phyloP scores from a whole-genome alignment of 176 grass and related monocot species.

The Elymus sibiricus region DNA sequence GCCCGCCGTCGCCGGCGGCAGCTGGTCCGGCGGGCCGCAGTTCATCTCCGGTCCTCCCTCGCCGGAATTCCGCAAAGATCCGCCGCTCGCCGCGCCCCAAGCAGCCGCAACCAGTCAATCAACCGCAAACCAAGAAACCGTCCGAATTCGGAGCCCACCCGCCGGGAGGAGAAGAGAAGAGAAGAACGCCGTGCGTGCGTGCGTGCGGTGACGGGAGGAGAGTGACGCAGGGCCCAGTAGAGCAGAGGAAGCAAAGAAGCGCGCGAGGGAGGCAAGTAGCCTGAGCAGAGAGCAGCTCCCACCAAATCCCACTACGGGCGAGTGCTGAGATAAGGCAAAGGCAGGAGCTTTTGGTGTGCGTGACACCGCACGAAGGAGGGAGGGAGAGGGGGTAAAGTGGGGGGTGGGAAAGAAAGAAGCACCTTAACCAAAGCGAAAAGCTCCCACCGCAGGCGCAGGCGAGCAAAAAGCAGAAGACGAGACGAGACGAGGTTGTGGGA shows the following conservation, averaged over 20 bases:
- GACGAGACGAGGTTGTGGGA: not conserved
- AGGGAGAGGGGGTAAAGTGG: not conserved
- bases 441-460: slow-evolving; percentile 9
- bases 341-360: slow-evolving; percentile 65
- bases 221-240: not conserved
- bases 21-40: slow-evolving; percentile 56
- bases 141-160: not conserved
- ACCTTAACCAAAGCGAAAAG: slow-evolving; percentile 51
- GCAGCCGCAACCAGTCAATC: slow-evolving; percentile 27
- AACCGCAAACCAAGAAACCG: not conserved
- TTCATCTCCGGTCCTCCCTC: slow-evolving; percentile 48
- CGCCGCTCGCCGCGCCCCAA: not conserved
- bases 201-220: not conserved
- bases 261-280: slow-evolving; percentile 30
- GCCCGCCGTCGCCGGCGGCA: slow-evolving; percentile 46
- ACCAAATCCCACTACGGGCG: slow-evolving; percentile 56
- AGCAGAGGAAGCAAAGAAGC: slow-evolving; percentile 19
- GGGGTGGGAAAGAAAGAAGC: slow-evolving; percentile 31
- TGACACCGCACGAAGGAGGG: slow-evolving; percentile 55
- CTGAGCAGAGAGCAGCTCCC: not conserved
- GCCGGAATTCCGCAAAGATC: slow-evolving; percentile 38
- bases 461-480: slow-evolving; percentile 24
- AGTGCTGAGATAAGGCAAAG: slow-evolving; percentile 50
- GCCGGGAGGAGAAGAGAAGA: too few relatives aligned
- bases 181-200: too few relatives aligned